A percentile compares a stretch with the other conserved stretches of the same genome.
phyloP scores from a whole-genome alignment of 345 rosid species.

The Bruguiera parviflora region DNA sequence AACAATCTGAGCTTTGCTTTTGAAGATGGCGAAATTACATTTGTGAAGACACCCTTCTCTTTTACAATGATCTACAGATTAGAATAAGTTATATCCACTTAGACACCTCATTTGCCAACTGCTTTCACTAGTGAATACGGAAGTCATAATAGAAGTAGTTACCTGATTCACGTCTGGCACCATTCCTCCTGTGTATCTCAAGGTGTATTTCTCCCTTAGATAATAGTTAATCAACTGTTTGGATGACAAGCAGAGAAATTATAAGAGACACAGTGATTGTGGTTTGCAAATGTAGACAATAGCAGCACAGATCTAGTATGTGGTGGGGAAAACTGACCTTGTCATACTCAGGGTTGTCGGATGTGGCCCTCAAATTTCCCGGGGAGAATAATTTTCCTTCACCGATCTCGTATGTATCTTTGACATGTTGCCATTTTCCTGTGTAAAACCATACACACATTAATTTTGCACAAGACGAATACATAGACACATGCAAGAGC shows the following conservation, averaged over 20 bases:
- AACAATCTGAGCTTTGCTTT: conserved; percentile 88
- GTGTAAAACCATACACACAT: conserved; percentile 6
- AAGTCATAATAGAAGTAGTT: neutral
- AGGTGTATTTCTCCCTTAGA: conserved; percentile 86
- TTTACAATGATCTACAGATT: conserved; percentile 72
- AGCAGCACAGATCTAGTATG: neutral
- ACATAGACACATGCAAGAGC: too few species aligned
- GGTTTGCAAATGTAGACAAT: neutral
- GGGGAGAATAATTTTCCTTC: conserved; percentile 97
- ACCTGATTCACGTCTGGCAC: conserved; percentile 99
- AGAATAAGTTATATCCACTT: neutral
- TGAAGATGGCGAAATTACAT: conserved; percentile 80
- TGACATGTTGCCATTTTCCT: conserved; percentile 98
- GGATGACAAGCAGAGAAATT: neutral
- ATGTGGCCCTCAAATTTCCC: conserved; percentile 95
- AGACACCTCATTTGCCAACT: neutral
- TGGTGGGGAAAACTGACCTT: conserved; percentile 38
- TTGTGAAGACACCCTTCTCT: conserved; percentile 94
- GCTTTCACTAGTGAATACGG: neutral
- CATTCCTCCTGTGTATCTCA: conserved; percentile 99
- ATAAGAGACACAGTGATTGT: neutral
- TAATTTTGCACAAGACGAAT: too few species aligned
- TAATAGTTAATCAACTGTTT: conserved; percentile 80
- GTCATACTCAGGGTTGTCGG: conserved; percentile 73
- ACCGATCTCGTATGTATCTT: conserved; percentile 74